Evolutionary conservation across 2,329 filamentous ascomycete genomes (phyloP).

Genomic region (Cryphonectria radicalis): DNA sequence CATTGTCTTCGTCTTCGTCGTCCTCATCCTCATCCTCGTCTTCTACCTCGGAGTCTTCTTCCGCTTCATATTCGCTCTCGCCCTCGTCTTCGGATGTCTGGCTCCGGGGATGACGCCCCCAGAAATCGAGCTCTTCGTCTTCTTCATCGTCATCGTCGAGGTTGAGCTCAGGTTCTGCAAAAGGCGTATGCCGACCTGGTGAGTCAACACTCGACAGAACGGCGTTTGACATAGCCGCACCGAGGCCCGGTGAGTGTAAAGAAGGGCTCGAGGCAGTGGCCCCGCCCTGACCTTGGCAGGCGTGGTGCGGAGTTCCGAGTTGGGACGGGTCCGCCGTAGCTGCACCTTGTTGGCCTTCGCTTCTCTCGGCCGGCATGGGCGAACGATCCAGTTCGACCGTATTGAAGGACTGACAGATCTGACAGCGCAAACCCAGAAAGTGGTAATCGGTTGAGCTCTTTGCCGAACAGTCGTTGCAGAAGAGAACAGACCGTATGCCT

Average conservation of each 20-base stretch:
- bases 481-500: slow-evolving; percentile 78
- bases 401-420: slow-evolving; percentile 71
- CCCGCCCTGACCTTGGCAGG: background rate
- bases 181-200: background rate
- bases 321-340: background rate
- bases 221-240: background rate
- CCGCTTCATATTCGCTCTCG: slow-evolving; percentile 52
- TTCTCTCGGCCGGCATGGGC: slow-evolving; percentile 19
- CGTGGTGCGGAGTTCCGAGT: background rate
- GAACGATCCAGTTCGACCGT: slow-evolving; percentile 58
- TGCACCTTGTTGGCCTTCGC: background rate
- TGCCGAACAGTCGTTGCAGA: slow-evolving; percentile 93
- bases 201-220: background rate
- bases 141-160: slow-evolving; percentile 37
- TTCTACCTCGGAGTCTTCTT: slow-evolving; percentile 53
- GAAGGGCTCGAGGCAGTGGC: background rate
- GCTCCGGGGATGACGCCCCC: slow-evolving; percentile 19
- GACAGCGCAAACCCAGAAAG: slow-evolving; percentile 92
- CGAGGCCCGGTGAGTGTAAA: background rate
- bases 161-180: slow-evolving; percentile 16
- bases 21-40: slow-evolving; percentile 42
- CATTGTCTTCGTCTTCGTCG: slow-evolving; percentile 54
- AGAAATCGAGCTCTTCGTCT: slow-evolving; percentile 62
- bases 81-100: slow-evolving; percentile 41
- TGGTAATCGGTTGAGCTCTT: slow-evolving; percentile 88